Percentiles rank a stretch among this genome's conserved stretches.
Evolutionary conservation across 345 rosid species (phyloP).

Genomic region (Hypericum androsaemum): DNA sequence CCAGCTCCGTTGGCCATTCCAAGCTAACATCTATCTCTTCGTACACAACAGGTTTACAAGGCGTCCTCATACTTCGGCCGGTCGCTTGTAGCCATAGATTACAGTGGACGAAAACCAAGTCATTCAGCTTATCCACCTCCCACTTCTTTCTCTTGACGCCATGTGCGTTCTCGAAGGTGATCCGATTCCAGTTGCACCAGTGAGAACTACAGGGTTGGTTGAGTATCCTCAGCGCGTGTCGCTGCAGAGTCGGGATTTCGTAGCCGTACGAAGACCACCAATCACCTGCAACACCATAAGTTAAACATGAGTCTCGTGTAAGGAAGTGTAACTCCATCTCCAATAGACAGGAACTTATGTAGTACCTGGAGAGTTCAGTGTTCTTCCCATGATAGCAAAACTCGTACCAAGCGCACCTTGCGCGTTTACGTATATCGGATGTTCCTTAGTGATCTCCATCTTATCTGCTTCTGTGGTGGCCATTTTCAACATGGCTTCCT

Average conservation of each 20-base stretch:
- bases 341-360: constrained; percentile 3
- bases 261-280: constrained; percentile 28
- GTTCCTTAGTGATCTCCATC: constrained; percentile 43
- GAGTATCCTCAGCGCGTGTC: constrained; percentile 19
- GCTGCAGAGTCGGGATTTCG: constrained; percentile 20
- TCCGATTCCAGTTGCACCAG: constrained; percentile 27
- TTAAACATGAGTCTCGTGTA: background rate
- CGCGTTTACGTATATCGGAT: constrained; percentile 37
- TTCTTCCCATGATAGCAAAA: constrained; percentile 56
- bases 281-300: constrained; percentile 11
- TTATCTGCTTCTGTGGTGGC: constrained; percentile 34
- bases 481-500: constrained; percentile 53
- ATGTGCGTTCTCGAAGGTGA: constrained; percentile 16
- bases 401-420: constrained; percentile 56
- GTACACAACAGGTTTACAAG: constrained; percentile 31
- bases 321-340: background rate
- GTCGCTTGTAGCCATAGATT: constrained; percentile 48
- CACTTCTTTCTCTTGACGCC: constrained; percentile 8
- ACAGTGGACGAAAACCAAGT: constrained; percentile 26
- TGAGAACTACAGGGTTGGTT: constrained; percentile 23
- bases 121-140: constrained; percentile 18
- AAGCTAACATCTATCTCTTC: constrained; percentile 46
- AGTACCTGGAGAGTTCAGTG: constrained; percentile 50
- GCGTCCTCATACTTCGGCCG: constrained; percentile 21
- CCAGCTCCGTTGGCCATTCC: constrained; percentile 46